Evolutionary conservation across 148 eudicot species (phyloP), one percentile per base, ranked within the genome.

Genomic region (Rhododendron kiyosumense): DNA sequence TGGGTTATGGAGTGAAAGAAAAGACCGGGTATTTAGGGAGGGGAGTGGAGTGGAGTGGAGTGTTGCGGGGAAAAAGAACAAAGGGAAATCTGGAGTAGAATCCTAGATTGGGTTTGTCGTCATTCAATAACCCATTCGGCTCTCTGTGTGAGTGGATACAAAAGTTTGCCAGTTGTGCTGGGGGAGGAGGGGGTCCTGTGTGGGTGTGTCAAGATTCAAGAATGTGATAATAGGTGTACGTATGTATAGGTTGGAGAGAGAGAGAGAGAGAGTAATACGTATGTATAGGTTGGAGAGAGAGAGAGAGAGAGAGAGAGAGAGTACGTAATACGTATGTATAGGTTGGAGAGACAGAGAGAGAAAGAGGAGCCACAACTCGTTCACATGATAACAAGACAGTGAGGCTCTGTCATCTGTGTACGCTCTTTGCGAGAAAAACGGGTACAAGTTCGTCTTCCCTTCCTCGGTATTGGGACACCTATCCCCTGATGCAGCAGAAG

Each of bases 61-160:
- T 41, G 45, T 6, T 41, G 45, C 45, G 17, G 38, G 76, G 7
- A 30, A 30, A 30, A 71, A 30, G 76, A 30, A 71, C 76, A 71
- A 71, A 71, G 38, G 36, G 73, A 71, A 71, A 71, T 71, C 76
- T 30, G 76, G 32, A 71, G 76, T 30, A 28, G 76, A 71, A 71
- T 71, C 76, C 76, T 71, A 71, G 76, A 71, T 71, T 71, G 76
- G 76, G 38, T 30, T 71, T 28, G 76, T 71, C 76, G 38, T 71
- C 18, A 28, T 28, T 71, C 61, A 54, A 54, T 5, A 30, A 28
- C 76, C 38, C 76, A 71, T 71, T 71, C 76, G 18, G 76, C 18
- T 30, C 20, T 12, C 76, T 30, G 1, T 69, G 34, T 12, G 34
- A 11, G 30, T 28, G 75, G 26, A 28, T 69, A 12, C 65, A 59